Percentiles rank a stretch among this genome's conserved stretches.
These are phyloP conservation scores for Aspergillus sp. DNA, from an alignment of 2,329 filamentous ascomycete species.

Conservation along the genomic window DNA sequence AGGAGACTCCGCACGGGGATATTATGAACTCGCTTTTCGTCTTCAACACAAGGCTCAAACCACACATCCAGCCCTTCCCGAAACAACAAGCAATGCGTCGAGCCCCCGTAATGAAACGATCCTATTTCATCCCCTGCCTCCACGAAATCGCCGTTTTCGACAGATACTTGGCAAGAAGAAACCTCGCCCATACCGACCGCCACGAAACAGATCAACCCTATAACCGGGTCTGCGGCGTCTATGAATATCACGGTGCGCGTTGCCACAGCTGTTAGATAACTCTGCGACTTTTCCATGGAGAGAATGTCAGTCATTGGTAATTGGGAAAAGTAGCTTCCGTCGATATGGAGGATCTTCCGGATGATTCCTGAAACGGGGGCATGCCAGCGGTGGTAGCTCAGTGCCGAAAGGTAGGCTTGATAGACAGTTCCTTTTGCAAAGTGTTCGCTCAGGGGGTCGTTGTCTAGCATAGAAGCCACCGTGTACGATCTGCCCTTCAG, in stretches of 20 bases:
- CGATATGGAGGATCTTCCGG: slow-evolving; percentile 47
- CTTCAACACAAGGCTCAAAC: no score
- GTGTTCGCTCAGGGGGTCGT: slow-evolving; percentile 40
- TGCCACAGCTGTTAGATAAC: slow-evolving; percentile 59
- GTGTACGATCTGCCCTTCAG: slow-evolving; percentile 64
- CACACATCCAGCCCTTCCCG: neutral
- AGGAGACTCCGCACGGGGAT: no score
- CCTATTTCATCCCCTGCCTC: slow-evolving; percentile 64
- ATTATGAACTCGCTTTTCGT: no score
- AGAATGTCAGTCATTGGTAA: slow-evolving; percentile 26
- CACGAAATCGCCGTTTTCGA: slow-evolving; percentile 58
- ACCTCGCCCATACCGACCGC: slow-evolving; percentile 70
- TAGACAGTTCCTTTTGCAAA: slow-evolving; percentile 56
- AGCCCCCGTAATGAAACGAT: slow-evolving; percentile 72
- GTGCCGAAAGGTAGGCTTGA: slow-evolving; percentile 60
- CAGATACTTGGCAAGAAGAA: slow-evolving; percentile 62
- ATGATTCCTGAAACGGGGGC: slow-evolving; percentile 57
- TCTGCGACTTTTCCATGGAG: slow-evolving; percentile 44
- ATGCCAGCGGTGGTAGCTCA: slow-evolving; percentile 66
- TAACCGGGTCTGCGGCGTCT: slow-evolving; percentile 57
- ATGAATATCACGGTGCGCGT: slow-evolving; percentile 63
- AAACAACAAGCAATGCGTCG: slow-evolving; percentile 62
- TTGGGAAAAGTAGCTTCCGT: slow-evolving; percentile 62
- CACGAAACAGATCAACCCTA: slow-evolving; percentile 64
- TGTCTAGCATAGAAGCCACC: slow-evolving; percentile 54